Conservation (phyloP, 352 stramenopile species). For the Phytophthora sojae region DNA sequence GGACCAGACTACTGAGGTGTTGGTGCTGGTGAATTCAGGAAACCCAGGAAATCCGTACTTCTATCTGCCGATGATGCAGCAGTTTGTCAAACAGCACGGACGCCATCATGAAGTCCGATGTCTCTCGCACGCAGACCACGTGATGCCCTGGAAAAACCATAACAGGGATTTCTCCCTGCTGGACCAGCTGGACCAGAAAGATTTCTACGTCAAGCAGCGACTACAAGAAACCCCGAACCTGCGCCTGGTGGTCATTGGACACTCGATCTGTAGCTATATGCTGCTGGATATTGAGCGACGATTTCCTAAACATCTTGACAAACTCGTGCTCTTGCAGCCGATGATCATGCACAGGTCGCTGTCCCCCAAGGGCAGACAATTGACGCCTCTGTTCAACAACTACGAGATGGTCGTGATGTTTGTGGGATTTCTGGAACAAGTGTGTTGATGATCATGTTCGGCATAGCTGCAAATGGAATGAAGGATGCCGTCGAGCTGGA, state of each 20-base stretch:
- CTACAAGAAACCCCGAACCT: slow-evolving; percentile 56
- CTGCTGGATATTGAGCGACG: slow-evolving; percentile 57
- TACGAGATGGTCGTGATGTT: slow-evolving; percentile 42
- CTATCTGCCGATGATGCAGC: slow-evolving; percentile 73
- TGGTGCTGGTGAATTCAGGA: slow-evolving; percentile 71
- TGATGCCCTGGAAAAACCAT: slow-evolving; percentile 72
- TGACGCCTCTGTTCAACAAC: slow-evolving; percentile 62
- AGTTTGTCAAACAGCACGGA: slow-evolving; percentile 45
- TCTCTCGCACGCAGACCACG: slow-evolving; percentile 68
- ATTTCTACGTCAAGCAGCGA: slow-evolving; percentile 50
- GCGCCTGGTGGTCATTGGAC: slow-evolving; percentile 60
- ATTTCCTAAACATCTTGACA: slow-evolving; percentile 63
- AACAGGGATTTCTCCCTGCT: slow-evolving; percentile 53
- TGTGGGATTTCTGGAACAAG: slow-evolving; percentile 43
- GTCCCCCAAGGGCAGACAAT: slow-evolving; percentile 50
- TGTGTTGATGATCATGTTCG: slow-evolving; percentile 31
- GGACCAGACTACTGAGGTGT: slow-evolving; percentile 28
- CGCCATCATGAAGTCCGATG: slow-evolving; percentile 60
- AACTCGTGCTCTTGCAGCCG: slow-evolving; percentile 81
- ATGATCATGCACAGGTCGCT: slow-evolving; percentile 69
- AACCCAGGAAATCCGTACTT: slow-evolving; percentile 77
- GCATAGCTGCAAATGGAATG: slow-evolving; percentile 78
- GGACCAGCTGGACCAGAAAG: slow-evolving; percentile 67
- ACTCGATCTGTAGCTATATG: slow-evolving; percentile 73
- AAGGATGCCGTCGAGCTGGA: slow-evolving; percentile 57